Base-by-base conservation (phyloP, 495 filamentous ascomycete genomes). In the Penicillium soppii region DNA sequence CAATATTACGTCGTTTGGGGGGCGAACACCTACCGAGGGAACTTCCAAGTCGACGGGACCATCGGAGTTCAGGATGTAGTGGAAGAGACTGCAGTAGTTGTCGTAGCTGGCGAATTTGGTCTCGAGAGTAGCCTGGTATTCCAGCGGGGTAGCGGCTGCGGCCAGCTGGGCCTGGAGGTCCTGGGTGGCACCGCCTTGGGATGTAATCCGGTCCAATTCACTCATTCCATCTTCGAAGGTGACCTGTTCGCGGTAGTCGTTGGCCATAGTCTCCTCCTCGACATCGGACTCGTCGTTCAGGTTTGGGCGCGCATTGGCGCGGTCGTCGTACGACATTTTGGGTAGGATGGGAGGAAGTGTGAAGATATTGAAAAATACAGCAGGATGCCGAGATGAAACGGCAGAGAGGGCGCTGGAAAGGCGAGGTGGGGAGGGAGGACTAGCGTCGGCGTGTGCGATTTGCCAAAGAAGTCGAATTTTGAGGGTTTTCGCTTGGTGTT, bases 91-190 rank as follows among this genome's bases (percentile, higher is more conserved):
- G 86, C 95, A 97, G 81, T 98, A 98, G 70, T 91, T 90, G 74
- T 98, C 95, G 79, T 98, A 98, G 77, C 94, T 98, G 63, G 84
- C 82, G 75, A 97, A 96, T 73, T 97, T 97, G 66, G 86, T 88
- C 70, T 96, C 92, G 48, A 98, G 79, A 15, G 90, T 88, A 29
- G 95, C 95, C 62, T 90, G 87, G 75, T 91, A 97, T 63, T 98
- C 94, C 59, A 98, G 76, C 41, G 95, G 94, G 67, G 90, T 91
- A 56, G 94, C 94, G 46, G 95, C 95, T 54, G 89, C 88, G 39
- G 82, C 81, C 43, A 98, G 79, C 73, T 91, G 87, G 59, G 88
- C 86, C 71, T 97, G 92, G 59, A 98, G 90, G 66, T 97, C 94
- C 59, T 84, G 78, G 78, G 87, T 54, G 57, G 54, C 67, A 44